phyloP scores from a whole-genome alignment of 1,284 basidiomycete genomes.

The Cutaneotrichosporon cyanovorans region DNA sequence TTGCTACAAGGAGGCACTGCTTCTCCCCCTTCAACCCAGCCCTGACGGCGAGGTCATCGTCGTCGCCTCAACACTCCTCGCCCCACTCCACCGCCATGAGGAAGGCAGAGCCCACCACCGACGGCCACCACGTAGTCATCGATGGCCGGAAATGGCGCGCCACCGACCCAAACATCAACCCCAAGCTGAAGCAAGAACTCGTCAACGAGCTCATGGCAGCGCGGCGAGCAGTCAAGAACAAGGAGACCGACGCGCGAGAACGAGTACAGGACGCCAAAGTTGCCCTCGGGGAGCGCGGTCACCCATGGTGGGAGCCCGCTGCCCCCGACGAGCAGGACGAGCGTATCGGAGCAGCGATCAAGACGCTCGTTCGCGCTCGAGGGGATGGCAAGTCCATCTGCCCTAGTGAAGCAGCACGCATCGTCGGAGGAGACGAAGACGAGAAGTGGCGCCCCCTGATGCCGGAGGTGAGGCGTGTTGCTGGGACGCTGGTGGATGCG shows the following conservation, averaged over 20 bases:
- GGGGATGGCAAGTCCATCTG: too few relatives aligned
- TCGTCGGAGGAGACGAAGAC: too few relatives aligned
- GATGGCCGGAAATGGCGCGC: conserved; percentile 1
- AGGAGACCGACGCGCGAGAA: not conserved
- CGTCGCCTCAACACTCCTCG: too few relatives aligned
- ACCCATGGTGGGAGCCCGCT: not conserved
- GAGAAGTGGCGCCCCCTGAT: too few relatives aligned
- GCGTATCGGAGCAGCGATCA: not conserved
- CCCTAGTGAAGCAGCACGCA: too few relatives aligned
- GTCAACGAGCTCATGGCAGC: not conserved
- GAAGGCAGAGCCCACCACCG: not conserved
- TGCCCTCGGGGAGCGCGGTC: conserved; percentile 1
- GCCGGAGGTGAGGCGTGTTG: too few relatives aligned
- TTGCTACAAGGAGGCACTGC: too few relatives aligned
- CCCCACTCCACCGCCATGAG: not conserved
- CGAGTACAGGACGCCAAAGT: conserved; percentile 1
- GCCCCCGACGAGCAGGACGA: not conserved
- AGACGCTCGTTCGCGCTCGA: too few relatives aligned
- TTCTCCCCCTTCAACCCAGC: too few relatives aligned
- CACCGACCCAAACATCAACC: not conserved
- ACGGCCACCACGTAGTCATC: not conserved
- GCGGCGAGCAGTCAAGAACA: not conserved
- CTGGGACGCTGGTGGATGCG: too few relatives aligned
- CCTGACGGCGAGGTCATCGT: too few relatives aligned
- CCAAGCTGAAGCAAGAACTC: conserved; percentile 1